Conservation (phyloP, 2,329 filamentous ascomycete species). For the Trichophyton mentagrophytes region DNA sequence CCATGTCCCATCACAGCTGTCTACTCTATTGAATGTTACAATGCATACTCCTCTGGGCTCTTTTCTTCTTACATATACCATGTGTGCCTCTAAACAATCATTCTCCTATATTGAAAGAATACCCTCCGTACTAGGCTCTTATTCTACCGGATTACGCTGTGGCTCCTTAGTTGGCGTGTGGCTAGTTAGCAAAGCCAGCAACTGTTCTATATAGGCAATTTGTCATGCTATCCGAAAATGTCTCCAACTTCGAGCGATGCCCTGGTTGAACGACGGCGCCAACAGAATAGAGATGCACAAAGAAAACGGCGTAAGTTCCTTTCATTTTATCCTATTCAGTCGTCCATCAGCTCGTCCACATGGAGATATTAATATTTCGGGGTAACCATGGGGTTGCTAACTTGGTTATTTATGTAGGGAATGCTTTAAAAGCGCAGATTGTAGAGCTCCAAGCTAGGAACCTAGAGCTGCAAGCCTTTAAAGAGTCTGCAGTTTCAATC, state of each 20-base stretch:
- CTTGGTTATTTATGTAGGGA: not conserved
- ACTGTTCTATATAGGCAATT: not conserved
- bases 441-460: not conserved
- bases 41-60: not conserved
- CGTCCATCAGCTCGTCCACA: too few relatives aligned
- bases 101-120: not conserved
- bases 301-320: not conserved
- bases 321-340: not conserved
- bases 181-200: not conserved
- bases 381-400: not conserved
- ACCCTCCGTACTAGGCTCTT: not conserved
- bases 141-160: not conserved
- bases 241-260: not conserved
- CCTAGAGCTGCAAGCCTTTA: not conserved
- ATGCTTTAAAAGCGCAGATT: not conserved
- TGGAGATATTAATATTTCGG: too few relatives aligned
- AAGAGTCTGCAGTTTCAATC: not conserved
- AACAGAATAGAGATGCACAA: not conserved
- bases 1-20: too few relatives aligned
- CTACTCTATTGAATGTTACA: too few relatives aligned
- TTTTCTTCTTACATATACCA: not conserved
- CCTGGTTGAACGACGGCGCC: not conserved
- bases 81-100: not conserved
- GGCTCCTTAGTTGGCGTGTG: not conserved
- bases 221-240: not conserved